Conservation (phyloP, 768 basidiomycete species). For the Leccinum obscurum region DNA sequence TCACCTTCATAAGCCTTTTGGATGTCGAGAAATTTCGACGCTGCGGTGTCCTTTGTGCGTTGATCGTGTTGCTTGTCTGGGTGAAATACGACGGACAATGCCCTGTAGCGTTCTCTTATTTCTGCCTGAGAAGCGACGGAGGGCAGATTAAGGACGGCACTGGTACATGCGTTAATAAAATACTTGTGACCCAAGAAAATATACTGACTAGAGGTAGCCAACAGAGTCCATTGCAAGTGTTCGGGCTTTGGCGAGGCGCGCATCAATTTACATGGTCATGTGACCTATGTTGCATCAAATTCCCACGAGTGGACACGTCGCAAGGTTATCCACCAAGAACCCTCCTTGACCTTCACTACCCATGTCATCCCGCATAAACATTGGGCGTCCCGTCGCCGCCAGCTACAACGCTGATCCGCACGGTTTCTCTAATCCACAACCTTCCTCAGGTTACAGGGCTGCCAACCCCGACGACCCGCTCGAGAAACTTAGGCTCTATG, state of each 20-base stretch:
- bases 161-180: neutral
- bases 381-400: constrained; percentile 66
- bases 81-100: constrained; percentile 77
- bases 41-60: constrained; percentile 55
- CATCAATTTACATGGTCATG: constrained; percentile 16
- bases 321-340: too few relatives aligned
- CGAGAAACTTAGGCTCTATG: constrained; percentile 70
- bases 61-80: constrained; percentile 79
- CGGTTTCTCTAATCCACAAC: constrained; percentile 72
- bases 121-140: constrained; percentile 62
- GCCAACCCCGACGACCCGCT: constrained; percentile 82
- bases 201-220: constrained; percentile 33
- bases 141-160: constrained; percentile 71
- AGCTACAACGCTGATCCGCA: constrained; percentile 73
- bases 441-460: constrained; percentile 70
- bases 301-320: constrained; percentile 34
- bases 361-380: constrained; percentile 84
- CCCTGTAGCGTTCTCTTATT: constrained; percentile 71
- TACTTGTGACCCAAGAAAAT: neutral
- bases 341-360: constrained; percentile 7
- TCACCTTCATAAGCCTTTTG: constrained; percentile 83
- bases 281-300: constrained; percentile 15
- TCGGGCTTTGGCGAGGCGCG: neutral
- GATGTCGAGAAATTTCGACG: constrained; percentile 68
- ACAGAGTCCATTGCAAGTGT: neutral